Base-by-base conservation (phyloP, 192 early-diverging fungal species). In the Rhizophagus prolifer region DNA sequence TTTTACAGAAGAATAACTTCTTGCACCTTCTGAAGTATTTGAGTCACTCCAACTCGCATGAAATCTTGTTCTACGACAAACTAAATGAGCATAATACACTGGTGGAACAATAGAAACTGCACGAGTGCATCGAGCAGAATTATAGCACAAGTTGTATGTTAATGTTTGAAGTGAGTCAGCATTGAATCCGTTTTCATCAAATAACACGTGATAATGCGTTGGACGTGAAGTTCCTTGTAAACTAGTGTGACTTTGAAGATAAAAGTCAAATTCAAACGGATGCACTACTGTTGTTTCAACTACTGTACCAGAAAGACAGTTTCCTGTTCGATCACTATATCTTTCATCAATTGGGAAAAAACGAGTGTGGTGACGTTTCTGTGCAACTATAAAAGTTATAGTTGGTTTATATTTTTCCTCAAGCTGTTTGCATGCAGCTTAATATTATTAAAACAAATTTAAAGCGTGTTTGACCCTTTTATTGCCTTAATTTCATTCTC, bases 111-210 rank as follows among this genome's bases (percentile, higher is more conserved):
- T 54, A 26, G 89, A 91, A n/a, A 97, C 96, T 3, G 90, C 88
- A 50, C 94, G 89, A 2, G 94, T 93, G 70, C 95, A 94, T 54
- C 93, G 87, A 30, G 91, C 90, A 80, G 93, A 96, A 16, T 91
- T 83, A 78, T 94, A 94, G 82, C 95, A 96, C 47, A 96, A 84
- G 2, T 90, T 82, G 81, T 94, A 96, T 1, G 95, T 95, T 38
- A 97, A 83, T 74, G 87, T 80, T 80, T 95, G 93, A 30, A 97
- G 34, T 65, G 6, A 19, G 5, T 31, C 63, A 54, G 47, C 4
- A 54, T 19, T 54, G 47, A 54, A 54, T 54, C 47, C 4, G 4
- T 54, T 54, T 54, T 54, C 47, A 54, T 54, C 47, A 54, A 19
- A 21, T 5, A 54, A 54, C 5, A 54, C 47, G 13, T 21, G 16